These are phyloP conservation scores for Gonapodya sp. DNA, from an alignment of 192 early-diverging fungal species.

Conservation along the genomic window DNA sequence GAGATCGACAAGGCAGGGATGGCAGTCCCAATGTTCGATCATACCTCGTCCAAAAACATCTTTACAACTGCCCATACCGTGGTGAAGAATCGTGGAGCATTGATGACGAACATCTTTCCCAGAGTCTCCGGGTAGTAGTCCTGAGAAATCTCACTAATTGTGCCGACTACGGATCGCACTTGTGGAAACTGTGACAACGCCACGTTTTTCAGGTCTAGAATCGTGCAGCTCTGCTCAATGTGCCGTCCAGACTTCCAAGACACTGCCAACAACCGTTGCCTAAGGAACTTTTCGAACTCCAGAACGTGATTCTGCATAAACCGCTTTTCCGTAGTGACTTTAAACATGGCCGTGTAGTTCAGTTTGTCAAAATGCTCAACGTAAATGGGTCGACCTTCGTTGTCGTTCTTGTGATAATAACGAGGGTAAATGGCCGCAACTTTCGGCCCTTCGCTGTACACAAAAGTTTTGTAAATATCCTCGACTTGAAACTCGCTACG, in stretches of 20 bases:
- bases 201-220: slow-evolving; percentile 85
- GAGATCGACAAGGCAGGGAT: neutral
- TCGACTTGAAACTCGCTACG: slow-evolving; percentile 51
- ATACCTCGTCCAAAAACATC: slow-evolving; percentile 54
- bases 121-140: slow-evolving; percentile 91
- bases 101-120: slow-evolving; percentile 85
- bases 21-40: neutral
- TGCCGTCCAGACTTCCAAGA: slow-evolving; percentile 41
- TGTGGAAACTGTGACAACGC: slow-evolving; percentile 64
- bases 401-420: slow-evolving; percentile 88
- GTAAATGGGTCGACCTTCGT: slow-evolving; percentile 79
- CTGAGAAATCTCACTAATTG: slow-evolving; percentile 74
- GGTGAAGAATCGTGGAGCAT: slow-evolving; percentile 82
- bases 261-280: slow-evolving; percentile 68
- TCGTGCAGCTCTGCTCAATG: slow-evolving; percentile 75
- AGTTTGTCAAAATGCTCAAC: slow-evolving; percentile 75
- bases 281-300: slow-evolving; percentile 60
- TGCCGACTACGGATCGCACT: slow-evolving; percentile 54
- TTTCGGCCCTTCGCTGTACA: slow-evolving; percentile 49
- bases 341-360: slow-evolving; percentile 52
- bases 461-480: slow-evolving; percentile 33
- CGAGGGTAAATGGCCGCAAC: slow-evolving; percentile 60
- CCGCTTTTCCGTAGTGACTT: slow-evolving; percentile 56
- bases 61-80: slow-evolving; percentile 68
- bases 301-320: slow-evolving; percentile 63